phyloP scores from a whole-genome alignment of 768 basidiomycete genomes.

The Russula sp. region DNA sequence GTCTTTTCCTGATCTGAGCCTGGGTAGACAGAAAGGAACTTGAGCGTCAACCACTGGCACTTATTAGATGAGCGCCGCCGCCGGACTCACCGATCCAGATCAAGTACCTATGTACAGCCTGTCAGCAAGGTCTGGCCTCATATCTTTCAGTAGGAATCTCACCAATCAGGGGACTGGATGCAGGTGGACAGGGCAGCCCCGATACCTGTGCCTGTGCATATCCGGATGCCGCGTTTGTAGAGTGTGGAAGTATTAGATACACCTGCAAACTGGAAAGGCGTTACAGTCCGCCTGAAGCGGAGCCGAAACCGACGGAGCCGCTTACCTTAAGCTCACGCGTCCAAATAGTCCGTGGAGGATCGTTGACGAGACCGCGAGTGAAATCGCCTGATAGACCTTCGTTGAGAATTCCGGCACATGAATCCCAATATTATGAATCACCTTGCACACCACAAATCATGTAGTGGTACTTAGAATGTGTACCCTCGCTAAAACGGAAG shows the following conservation, averaged over 20 bases:
- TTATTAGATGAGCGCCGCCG: background rate
- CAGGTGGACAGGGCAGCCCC: constrained; percentile 40
- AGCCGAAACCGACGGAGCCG: background rate
- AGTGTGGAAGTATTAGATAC: constrained; percentile 38
- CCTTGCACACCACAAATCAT: constrained; percentile 40
- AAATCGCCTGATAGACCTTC: constrained; percentile 29
- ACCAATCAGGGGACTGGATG: constrained; percentile 34
- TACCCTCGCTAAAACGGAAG: constrained; percentile 31
- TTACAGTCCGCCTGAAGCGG: background rate
- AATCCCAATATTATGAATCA: background rate
- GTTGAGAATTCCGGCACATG: background rate
- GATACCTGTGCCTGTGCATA: constrained; percentile 40
- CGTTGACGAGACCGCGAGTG: constrained; percentile 35
- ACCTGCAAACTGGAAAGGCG: constrained; percentile 31
- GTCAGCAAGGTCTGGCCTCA: background rate
- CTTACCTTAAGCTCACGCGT: constrained; percentile 38
- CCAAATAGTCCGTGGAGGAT: constrained; percentile 36
- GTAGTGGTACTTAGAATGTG: constrained; percentile 36
- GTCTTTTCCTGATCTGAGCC: constrained; percentile 40
- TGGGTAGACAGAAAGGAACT: background rate
- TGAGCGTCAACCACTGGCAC: background rate
- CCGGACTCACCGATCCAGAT: constrained; percentile 33
- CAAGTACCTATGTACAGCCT: constrained; percentile 27
- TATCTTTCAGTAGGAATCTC: too few relatives aligned
- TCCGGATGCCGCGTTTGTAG: constrained; percentile 38